Conservation (phyloP, 2,329 filamentous ascomycete species). For the Aureobasidium vineae region DNA sequence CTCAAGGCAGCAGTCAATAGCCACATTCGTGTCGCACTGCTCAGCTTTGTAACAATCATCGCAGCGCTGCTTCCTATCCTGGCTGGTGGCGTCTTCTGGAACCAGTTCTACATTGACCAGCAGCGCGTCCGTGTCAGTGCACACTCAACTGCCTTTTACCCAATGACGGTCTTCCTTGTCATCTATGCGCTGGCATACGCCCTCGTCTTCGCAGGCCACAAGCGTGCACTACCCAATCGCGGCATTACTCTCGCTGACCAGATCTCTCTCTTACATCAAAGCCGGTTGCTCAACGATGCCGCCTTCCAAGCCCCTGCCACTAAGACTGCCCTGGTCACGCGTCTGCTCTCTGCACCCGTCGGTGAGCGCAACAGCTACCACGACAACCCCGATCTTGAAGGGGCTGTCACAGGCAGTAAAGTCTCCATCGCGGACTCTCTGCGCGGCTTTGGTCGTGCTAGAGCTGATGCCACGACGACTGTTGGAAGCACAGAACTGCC, state of each 20-base stretch:
- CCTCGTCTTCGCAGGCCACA: conserved; percentile 58
- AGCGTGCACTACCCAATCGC: conserved; percentile 66
- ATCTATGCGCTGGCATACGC: conserved; percentile 64
- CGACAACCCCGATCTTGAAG: conserved; percentile 30
- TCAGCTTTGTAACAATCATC: conserved; percentile 59
- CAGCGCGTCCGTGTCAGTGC: conserved; percentile 65
- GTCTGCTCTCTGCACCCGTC: conserved; percentile 58
- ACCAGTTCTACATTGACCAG: conserved; percentile 56
- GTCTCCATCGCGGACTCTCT: conserved; percentile 36
- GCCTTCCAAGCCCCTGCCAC: conserved; percentile 67
- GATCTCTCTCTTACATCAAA: conserved; percentile 72
- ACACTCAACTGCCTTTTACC: conserved; percentile 68
- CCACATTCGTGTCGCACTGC: conserved; percentile 64
- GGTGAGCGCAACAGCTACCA: conserved; percentile 47
- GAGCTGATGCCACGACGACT: conserved; percentile 28
- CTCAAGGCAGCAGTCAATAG: conserved; percentile 58
- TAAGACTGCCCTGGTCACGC: conserved; percentile 66
- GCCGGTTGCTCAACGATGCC: conserved; percentile 67
- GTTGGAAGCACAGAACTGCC: conserved; percentile 32
- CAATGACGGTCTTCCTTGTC: conserved; percentile 69
- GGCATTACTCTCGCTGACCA: conserved; percentile 72
- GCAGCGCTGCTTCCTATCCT: conserved; percentile 65
- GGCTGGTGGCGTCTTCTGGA: conserved; percentile 70
- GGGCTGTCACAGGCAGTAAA: conserved; percentile 32
- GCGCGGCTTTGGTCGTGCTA: conserved; percentile 37